These are phyloP conservation scores for Articulospora tetracladia DNA, from an alignment of 495 filamentous ascomycete genomes.

Conservation along the genomic window DNA sequence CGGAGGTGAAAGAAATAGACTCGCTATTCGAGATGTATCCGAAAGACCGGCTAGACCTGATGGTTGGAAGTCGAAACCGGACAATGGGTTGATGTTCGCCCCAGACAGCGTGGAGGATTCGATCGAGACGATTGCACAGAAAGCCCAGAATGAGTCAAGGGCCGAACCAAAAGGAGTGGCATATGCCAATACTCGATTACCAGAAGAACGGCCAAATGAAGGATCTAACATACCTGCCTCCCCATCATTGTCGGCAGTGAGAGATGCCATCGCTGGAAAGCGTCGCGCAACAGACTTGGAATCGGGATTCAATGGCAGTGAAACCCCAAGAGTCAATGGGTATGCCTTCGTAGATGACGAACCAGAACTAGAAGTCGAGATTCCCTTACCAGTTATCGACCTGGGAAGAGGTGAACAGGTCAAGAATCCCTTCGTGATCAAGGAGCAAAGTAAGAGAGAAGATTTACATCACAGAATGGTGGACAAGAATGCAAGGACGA, in stretches of 20 bases:
- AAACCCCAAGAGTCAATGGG: conserved; percentile 87
- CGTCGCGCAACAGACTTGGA: conserved; percentile 63
- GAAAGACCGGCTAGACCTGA: conserved; percentile 75
- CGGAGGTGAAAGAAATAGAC: conserved; percentile 46
- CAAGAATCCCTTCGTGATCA: conserved; percentile 79
- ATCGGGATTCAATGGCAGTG: conserved; percentile 55
- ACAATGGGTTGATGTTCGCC: conserved; percentile 86
- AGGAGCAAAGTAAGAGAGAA: conserved; percentile 73
- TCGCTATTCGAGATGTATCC: conserved; percentile 58
- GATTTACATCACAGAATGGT: conserved; percentile 88
- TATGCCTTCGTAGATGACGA: conserved; percentile 94
- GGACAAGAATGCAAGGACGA: conserved; percentile 72
- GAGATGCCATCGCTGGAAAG: conserved; percentile 80
- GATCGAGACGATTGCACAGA: conserved; percentile 61
- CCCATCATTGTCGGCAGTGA: conserved; percentile 79
- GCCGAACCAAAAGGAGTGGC: conserved; percentile 74
- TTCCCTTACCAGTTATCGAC: conserved; percentile 22
- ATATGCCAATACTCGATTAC: conserved; percentile 79
- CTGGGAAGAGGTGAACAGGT: conserved; percentile 59
- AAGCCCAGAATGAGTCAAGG: conserved; percentile 63
- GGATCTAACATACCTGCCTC: conserved; percentile 53
- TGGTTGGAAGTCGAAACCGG: conserved; percentile 65
- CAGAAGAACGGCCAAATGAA: conserved; percentile 32
- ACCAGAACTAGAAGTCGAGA: conserved; percentile 33
- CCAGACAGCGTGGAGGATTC: conserved; percentile 70